phyloP scores from a whole-genome alignment of 495 filamentous ascomycete genomes.

The Zalerion maritima region DNA sequence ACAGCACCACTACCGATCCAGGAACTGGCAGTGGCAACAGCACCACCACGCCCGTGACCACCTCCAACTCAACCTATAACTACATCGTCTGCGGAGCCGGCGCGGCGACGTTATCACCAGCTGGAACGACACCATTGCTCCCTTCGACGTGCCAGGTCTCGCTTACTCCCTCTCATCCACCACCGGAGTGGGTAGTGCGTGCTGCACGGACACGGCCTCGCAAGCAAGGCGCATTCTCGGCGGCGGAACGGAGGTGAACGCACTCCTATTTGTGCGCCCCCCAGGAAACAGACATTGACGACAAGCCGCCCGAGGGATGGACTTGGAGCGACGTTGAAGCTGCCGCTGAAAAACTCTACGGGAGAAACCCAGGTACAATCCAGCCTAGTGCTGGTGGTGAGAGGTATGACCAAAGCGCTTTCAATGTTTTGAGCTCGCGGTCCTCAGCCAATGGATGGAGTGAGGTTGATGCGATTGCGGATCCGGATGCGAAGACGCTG shows the following conservation, averaged over 20 bases:
- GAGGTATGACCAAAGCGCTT: conserved; percentile 33
- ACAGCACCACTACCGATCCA: too few species aligned
- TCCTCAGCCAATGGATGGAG: conserved; percentile 30
- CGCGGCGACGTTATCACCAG: conserved; percentile 11
- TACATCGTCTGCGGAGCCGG: too few species aligned
- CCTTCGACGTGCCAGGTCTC: conserved; percentile 3
- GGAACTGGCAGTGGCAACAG: too few species aligned
- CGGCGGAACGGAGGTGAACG: conserved; percentile 35
- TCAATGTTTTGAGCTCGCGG: conserved; percentile 26
- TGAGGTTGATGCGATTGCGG: conserved; percentile 25
- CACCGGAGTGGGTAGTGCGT: conserved; percentile 7
- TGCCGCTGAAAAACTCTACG: conserved; percentile 30
- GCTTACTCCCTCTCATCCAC: conserved; percentile 7
- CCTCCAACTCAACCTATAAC: too few species aligned
- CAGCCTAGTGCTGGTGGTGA: conserved; percentile 34
- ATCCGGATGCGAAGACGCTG: conserved; percentile 30
- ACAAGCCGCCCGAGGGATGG: conserved; percentile 39
- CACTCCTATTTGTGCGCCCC: conserved; percentile 37
- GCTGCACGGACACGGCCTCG: conserved; percentile 30
- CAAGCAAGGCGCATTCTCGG: conserved; percentile 40
- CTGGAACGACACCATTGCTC: conserved; percentile 6
- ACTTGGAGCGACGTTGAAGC: conserved; percentile 30
- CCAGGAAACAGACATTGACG: conserved; percentile 31
- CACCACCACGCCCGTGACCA: too few species aligned
- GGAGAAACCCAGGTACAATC: conserved; percentile 33